These are phyloP conservation scores for Candida sanyaensis DNA, from an alignment of 1,139 yeast species.

Conservation along the genomic window DNA sequence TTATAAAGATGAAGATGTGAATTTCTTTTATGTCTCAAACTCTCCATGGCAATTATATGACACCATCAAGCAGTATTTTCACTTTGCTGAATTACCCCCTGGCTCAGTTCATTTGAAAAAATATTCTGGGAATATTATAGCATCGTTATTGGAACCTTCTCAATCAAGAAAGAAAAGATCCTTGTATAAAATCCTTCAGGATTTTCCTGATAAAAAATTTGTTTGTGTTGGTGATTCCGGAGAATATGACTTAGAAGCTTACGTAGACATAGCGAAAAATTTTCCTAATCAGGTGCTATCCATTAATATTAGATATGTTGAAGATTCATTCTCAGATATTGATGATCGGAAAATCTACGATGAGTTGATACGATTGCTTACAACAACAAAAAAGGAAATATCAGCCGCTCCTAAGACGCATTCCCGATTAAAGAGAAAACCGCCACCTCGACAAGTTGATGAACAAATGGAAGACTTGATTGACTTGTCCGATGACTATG, in stretches of 20 bases:
- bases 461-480: slow-evolving; percentile 30
- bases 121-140: slow-evolving; percentile 76
- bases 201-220: slow-evolving; percentile 77
- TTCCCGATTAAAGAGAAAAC: slow-evolving; percentile 2
- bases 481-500: slow-evolving; percentile 31
- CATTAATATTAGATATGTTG: slow-evolving; percentile 81
- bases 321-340: slow-evolving; percentile 60
- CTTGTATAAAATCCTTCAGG: slow-evolving; percentile 62
- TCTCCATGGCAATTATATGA: slow-evolving; percentile 90
- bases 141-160: slow-evolving; percentile 84
- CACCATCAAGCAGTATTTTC: slow-evolving; percentile 61
- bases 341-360: slow-evolving; percentile 44
- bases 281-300: slow-evolving; percentile 68
- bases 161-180: slow-evolving; percentile 75
- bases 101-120: slow-evolving; percentile 86
- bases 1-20: slow-evolving; percentile 42
- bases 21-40: slow-evolving; percentile 90
- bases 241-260: slow-evolving; percentile 92
- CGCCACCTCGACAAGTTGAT: slow-evolving; percentile 1
- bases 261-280: slow-evolving; percentile 63
- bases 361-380: slow-evolving; percentile 28
- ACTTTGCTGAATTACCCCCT: slow-evolving; percentile 58
- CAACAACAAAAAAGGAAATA: slow-evolving; percentile 14
- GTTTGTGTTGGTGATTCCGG: slow-evolving; percentile 94
- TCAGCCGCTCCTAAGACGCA: slow-evolving; percentile 8